Evolutionary conservation across 2,329 filamentous ascomycete species (phyloP).

Genomic region (Fonsecaea monophora): DNA sequence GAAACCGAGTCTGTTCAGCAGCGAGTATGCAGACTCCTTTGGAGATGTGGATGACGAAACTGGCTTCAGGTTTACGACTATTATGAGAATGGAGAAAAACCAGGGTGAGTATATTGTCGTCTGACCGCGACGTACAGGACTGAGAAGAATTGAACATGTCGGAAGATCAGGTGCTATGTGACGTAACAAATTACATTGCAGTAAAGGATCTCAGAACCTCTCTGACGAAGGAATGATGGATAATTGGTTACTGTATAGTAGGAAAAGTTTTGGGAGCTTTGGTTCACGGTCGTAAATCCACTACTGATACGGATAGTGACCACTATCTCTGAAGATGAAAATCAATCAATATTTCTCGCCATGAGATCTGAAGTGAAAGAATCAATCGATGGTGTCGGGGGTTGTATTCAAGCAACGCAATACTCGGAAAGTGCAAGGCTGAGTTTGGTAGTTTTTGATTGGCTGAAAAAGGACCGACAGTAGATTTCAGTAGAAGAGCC

Average conservation of each 20-base stretch:
- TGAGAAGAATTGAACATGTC: not conserved
- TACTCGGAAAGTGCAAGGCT: not conserved
- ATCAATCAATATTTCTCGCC: not conserved
- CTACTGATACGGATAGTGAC: not conserved
- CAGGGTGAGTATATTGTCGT: constrained; percentile 51
- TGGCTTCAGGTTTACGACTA: constrained; percentile 48
- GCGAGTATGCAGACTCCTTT: not conserved
- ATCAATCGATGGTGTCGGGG: not conserved
- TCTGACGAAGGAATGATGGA: not conserved
- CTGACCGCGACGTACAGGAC: constrained; percentile 26
- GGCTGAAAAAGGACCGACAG: not conserved
- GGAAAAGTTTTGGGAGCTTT: not conserved
- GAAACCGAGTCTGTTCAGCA: not conserved
- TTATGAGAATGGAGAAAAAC: constrained; percentile 48
- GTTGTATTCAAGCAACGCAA: not conserved
- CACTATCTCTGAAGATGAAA: not conserved
- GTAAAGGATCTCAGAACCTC: not conserved
- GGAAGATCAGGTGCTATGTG: not conserved
- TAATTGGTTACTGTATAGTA: constrained; percentile 1
- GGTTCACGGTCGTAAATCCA: not conserved
- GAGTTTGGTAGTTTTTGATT: not conserved
- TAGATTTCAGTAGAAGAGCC: not conserved
- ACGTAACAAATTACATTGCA: not conserved
- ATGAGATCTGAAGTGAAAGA: not conserved
- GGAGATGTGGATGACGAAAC: constrained; percentile 22